A percentile compares a stretch with the other conserved stretches of the same genome.
These are phyloP conservation scores for Chytriomyces sp. DNA, from an alignment of 192 early-diverging fungal genomes.

Conservation along the genomic window DNA sequence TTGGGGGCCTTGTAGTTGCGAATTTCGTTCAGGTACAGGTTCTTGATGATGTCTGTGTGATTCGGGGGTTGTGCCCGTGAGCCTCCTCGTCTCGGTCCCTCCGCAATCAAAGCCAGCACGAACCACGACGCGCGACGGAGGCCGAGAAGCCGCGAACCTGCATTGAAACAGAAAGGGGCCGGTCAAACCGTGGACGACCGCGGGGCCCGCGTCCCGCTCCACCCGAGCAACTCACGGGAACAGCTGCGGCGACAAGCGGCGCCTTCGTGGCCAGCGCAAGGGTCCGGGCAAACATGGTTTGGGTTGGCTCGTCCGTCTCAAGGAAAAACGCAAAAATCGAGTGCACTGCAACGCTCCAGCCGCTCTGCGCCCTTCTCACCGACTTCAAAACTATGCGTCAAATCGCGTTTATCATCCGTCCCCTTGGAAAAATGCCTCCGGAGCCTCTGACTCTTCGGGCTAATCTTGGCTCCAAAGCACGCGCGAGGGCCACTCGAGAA, in stretches of 20 bases:
- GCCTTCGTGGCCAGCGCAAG: not conserved
- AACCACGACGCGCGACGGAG: not conserved
- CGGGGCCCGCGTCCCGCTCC: too few species aligned
- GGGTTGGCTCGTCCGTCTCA: too few species aligned
- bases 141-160: not conserved
- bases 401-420: too few species aligned
- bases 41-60: slow-evolving; percentile 44
- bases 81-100: not conserved
- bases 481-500: too few species aligned
- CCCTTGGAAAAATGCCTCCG: too few species aligned
- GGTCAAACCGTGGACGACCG: too few species aligned
- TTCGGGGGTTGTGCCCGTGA: slow-evolving; percentile 19
- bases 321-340: too few species aligned
- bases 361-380: too few species aligned
- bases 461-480: too few species aligned
- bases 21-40: slow-evolving; percentile 49
- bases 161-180: not conserved
- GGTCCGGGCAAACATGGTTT: not conserved
- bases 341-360: too few species aligned
- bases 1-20: slow-evolving; percentile 47
- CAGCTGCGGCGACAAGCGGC: not conserved
- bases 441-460: too few species aligned
- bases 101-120: not conserved
- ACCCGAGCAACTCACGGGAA: not conserved
- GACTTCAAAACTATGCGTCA: too few species aligned